Evolutionary conservation across 768 basidiomycete genomes (phyloP).

Genomic region (Multifurca ochricompacta): DNA sequence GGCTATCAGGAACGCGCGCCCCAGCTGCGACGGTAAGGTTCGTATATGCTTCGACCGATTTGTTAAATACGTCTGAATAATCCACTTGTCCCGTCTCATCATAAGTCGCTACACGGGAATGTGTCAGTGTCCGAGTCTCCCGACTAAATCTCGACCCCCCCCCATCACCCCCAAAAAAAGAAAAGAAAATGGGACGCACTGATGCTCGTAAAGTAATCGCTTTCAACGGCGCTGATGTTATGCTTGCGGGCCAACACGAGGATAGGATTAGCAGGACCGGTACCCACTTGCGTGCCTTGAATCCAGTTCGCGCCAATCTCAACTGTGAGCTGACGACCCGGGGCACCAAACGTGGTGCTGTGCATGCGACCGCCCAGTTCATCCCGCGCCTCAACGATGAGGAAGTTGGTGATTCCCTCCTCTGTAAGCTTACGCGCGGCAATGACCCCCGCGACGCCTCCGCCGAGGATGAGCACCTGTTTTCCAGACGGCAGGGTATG

Average conservation of each 20-base stretch:
- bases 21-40: constrained; percentile 37
- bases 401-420: constrained; percentile 45
- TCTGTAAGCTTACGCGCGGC: constrained; percentile 51
- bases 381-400: constrained; percentile 46
- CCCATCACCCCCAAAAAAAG: too few relatives aligned
- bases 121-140: too few relatives aligned
- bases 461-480: constrained; percentile 52
- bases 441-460: constrained; percentile 54
- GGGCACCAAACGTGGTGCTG: constrained; percentile 33
- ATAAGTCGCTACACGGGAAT: constrained; percentile 37
- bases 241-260: constrained; percentile 45
- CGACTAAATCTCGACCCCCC: too few relatives aligned
- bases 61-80: constrained; percentile 37
- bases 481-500: too few relatives aligned
- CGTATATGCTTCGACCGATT: constrained; percentile 32
- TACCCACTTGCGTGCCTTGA: constrained; percentile 35
- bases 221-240: constrained; percentile 36
- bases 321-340: constrained; percentile 32
- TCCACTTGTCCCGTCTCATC: constrained; percentile 40
- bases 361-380: constrained; percentile 53
- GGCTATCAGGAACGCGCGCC: constrained; percentile 30
- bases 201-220: constrained; percentile 26
- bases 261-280: constrained; percentile 49
- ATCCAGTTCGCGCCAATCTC: constrained; percentile 38
- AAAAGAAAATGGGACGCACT: constrained; percentile 29